Percentiles rank a stretch among this genome's conserved stretches.
Conservation (phyloP, 805 yeast genomes). For the Candida pini region DNA sequence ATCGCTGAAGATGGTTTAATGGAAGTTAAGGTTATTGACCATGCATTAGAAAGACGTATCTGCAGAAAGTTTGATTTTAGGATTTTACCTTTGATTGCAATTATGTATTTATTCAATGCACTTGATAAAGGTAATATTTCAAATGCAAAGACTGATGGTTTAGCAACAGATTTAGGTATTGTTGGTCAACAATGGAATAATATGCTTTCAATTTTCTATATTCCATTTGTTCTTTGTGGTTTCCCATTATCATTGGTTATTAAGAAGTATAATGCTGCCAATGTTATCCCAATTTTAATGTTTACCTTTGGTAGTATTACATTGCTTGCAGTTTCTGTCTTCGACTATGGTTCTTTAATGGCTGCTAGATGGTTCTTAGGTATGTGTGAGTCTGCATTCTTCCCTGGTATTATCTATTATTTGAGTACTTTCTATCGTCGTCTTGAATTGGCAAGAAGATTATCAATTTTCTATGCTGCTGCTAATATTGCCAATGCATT, state of each 20-base stretch:
- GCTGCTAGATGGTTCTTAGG: conserved; percentile 35
- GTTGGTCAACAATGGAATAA: conserved; percentile 39
- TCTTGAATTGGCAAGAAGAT: conserved; percentile 32
- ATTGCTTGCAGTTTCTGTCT: conserved; percentile 33
- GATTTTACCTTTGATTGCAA: conserved; percentile 39
- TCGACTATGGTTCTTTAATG: conserved; percentile 32
- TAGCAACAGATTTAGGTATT: conserved; percentile 37
- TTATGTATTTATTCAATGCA: conserved; percentile 43
- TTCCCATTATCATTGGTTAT: conserved; percentile 38
- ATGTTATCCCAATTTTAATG: conserved; percentile 39
- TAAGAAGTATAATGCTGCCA: conserved; percentile 37
- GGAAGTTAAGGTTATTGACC: conserved; percentile 11
- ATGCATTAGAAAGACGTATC: conserved; percentile 25
- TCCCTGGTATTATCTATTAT: conserved; percentile 35
- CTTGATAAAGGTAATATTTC: conserved; percentile 45
- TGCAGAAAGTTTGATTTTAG: conserved; percentile 38
- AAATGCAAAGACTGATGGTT: conserved; percentile 44
- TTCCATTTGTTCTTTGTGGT: conserved; percentile 41
- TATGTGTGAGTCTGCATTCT: conserved; percentile 32
- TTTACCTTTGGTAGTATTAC: conserved; percentile 40
- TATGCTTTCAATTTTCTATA: conserved; percentile 39
- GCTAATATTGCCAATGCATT: conserved; percentile 30
- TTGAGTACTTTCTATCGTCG: conserved; percentile 34
- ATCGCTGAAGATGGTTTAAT: background rate
- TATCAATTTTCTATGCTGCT: conserved; percentile 34